Percentiles rank a stretch among this genome's conserved stretches.
phyloP scores from a whole-genome alignment of 2,329 filamentous ascomycete species.

The Cryphonectria japonica region DNA sequence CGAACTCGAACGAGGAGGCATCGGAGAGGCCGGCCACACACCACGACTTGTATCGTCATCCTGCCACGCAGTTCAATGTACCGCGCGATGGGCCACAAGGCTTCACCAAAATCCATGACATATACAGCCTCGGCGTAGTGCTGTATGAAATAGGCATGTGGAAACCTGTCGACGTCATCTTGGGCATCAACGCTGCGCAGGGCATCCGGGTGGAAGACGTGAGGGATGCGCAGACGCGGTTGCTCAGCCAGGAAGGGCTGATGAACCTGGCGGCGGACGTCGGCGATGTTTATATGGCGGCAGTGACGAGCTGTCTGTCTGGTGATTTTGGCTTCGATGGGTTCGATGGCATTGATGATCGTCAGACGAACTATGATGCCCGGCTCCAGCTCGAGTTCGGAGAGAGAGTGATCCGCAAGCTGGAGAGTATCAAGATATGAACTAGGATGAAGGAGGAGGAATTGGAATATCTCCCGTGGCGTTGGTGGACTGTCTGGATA shows the following conservation, averaged over 20 bases:
- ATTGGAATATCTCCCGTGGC: not conserved
- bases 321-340: slow-evolving; percentile 18
- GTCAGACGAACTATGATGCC: slow-evolving; percentile 15
- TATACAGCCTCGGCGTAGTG: slow-evolving; percentile 54
- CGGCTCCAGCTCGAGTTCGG: slow-evolving; percentile 21
- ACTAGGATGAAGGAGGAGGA: not conserved
- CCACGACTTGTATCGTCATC: slow-evolving; percentile 50
- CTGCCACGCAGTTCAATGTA: slow-evolving; percentile 33
- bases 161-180: slow-evolving; percentile 47
- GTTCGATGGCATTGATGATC: not conserved
- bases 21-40: slow-evolving; percentile 44
- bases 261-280: slow-evolving; percentile 22
- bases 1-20: slow-evolving; percentile 40
- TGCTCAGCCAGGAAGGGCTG: slow-evolving; percentile 13
- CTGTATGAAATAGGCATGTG: slow-evolving; percentile 56
- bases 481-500: not conserved
- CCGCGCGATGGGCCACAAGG: slow-evolving; percentile 39
- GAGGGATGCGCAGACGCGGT: not conserved
- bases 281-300: slow-evolving; percentile 16
- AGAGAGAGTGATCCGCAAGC: slow-evolving; percentile 20
- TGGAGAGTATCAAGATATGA: slow-evolving; percentile 13
- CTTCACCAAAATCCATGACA: slow-evolving; percentile 42
- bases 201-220: slow-evolving; percentile 5
- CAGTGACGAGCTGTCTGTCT: slow-evolving; percentile 21
- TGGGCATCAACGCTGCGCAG: slow-evolving; percentile 30